Evolutionary conservation across 2,329 filamentous ascomycete species (phyloP), one percentile per base, ranked within the genome.

Genomic region (Byssoonygena ceratinophila): DNA sequence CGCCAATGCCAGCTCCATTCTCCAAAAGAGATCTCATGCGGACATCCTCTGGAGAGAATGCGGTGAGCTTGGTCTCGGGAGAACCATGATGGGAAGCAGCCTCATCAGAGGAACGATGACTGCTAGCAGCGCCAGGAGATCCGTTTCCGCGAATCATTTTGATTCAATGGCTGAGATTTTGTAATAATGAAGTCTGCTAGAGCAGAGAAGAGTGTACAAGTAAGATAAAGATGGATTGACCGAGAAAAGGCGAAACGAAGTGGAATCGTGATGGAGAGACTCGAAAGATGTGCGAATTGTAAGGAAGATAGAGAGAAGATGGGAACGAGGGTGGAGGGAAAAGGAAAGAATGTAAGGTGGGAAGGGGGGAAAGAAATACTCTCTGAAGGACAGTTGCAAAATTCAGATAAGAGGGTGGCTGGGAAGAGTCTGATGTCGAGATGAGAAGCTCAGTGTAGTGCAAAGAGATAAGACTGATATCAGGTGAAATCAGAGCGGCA

Each of bases 11-110:
- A 44, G 57, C 43, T 41, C 47, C 56, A 40, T 59, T 53, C 12
- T 59, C 55, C 41, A 59, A 56, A 36, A 59, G 59, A 22, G 57
- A 57, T 58, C 74, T 75, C 34, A 68, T 66, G 12, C 74, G 74
- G 48, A 66, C 66, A 37, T 80, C 78, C 14, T 80, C 77, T 0
- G 82, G 81, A 3, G 82, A 85, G 62, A 84, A 84, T 4, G 76
- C 69, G 4, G 81, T 82, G 39, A 83, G 58, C 46, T 76, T 77
- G 6, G 82, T 84, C 54, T 83, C 80, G 0, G 83, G 82, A 4
- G 83, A 85, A 14, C 76, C 77, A 59, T 79, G 76, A 61, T 74
- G 76, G 9, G 81, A 83, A 48, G 79, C 77, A 29, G 72, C 73
- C 18, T 70, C 73, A 43, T 74, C 76, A 14, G 67, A 67, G 32